These are phyloP conservation scores for Emergomyces africanus DNA, from an alignment of 2,329 filamentous ascomycete species.

Conservation along the genomic window DNA sequence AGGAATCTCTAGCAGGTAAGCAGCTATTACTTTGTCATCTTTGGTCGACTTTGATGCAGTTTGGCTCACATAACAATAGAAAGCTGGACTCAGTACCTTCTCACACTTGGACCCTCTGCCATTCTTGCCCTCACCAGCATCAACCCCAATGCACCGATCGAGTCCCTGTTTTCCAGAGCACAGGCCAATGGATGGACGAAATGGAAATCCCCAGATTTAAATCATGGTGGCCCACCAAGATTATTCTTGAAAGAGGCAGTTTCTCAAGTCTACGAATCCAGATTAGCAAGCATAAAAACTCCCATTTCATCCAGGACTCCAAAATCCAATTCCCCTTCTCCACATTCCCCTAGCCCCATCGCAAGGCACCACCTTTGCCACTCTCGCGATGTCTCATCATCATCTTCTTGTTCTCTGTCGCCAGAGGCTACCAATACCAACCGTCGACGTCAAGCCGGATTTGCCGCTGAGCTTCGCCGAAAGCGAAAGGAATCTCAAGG, in stretches of 20 bases:
- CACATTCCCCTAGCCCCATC: neutral
- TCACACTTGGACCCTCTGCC: conserved; percentile 45
- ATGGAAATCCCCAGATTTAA: conserved; percentile 37
- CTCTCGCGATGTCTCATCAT: neutral
- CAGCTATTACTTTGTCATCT: conserved; percentile 4
- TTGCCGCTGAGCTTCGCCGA: conserved; percentile 22
- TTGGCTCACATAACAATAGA: conserved; percentile 27
- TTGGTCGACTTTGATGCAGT: neutral
- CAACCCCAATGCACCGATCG: conserved; percentile 25
- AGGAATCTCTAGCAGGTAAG: conserved; percentile 42
- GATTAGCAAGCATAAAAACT: conserved; percentile 10
- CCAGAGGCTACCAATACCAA: conserved; percentile 8
- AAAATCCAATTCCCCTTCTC: conserved; percentile 8
- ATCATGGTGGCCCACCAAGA: conserved; percentile 35
- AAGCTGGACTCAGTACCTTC: conserved; percentile 49
- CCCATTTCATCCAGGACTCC: conserved; percentile 1
- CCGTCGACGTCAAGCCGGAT: conserved; percentile 20
- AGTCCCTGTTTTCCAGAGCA: conserved; percentile 40
- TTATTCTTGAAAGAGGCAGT: conserved; percentile 50
- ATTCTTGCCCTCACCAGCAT: conserved; percentile 40
- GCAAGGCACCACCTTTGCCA: conserved; percentile 8
- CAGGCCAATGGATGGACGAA: conserved; percentile 42
- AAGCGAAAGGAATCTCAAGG: conserved; percentile 12
- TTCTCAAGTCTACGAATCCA: conserved; percentile 44
- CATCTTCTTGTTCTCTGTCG: conserved; percentile 1